Evolutionary conservation across 2,329 filamentous ascomycete genomes (phyloP).

Genomic region (Trichoderma brevicompactum): DNA sequence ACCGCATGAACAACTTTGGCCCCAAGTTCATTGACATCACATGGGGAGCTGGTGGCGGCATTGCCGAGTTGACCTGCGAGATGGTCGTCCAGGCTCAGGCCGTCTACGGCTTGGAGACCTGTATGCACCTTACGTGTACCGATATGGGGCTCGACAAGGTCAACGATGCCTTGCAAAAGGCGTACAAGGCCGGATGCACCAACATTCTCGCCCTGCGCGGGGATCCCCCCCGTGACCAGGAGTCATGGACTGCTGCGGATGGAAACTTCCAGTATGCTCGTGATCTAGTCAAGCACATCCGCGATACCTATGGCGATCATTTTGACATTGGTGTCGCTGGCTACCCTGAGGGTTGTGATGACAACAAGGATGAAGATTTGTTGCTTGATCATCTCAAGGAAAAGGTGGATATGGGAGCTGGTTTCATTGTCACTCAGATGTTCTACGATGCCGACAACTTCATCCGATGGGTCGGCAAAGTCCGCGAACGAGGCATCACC

Average conservation of each 20-base stretch:
- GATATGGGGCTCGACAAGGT: slow-evolving; percentile 95
- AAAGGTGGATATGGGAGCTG: slow-evolving; percentile 91
- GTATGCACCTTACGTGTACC: slow-evolving; percentile 98
- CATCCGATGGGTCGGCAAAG: slow-evolving; percentile 84
- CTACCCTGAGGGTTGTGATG: slow-evolving; percentile 94
- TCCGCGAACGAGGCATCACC: slow-evolving; percentile 80
- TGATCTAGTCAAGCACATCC: slow-evolving; percentile 86
- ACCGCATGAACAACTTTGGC: slow-evolving; percentile 94
- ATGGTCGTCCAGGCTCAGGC: slow-evolving; percentile 97
- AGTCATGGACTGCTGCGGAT: slow-evolving; percentile 88
- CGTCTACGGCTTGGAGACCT: slow-evolving; percentile 94
- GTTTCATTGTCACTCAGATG: slow-evolving; percentile 98
- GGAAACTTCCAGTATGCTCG: slow-evolving; percentile 89
- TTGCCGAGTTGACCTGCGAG: slow-evolving; percentile 91
- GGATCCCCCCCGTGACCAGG: slow-evolving; percentile 90
- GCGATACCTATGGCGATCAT: slow-evolving; percentile 69
- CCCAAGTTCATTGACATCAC: slow-evolving; percentile 98
- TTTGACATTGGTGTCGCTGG: slow-evolving; percentile 98
- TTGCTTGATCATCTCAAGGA: slow-evolving; percentile 94
- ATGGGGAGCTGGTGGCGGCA: slow-evolving; percentile 92
- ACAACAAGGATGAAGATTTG: slow-evolving; percentile 82
- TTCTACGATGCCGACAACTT: slow-evolving; percentile 99
- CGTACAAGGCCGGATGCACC: slow-evolving; percentile 93
- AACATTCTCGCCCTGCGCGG: slow-evolving; percentile 95
- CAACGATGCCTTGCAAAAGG: slow-evolving; percentile 82